Base-by-base conservation (phyloP, 768 basidiomycete genomes). In the Pilatotrama ljubarskyi region DNA sequence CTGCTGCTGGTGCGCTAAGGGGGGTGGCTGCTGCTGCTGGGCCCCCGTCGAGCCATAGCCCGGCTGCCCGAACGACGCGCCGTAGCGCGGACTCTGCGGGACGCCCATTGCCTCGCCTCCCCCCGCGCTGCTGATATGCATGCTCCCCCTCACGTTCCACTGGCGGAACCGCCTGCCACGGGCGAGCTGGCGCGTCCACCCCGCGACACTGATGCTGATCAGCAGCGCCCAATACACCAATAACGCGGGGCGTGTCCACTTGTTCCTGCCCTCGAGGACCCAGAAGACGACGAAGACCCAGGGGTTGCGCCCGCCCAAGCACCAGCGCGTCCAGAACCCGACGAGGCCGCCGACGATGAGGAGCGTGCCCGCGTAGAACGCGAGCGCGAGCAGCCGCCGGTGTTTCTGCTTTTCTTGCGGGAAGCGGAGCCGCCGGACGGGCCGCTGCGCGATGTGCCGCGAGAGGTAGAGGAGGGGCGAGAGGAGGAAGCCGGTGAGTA, bases 291-390 rank as follows among this genome's bases (percentile, higher is more conserved):
- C 84, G 91, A 91, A 97, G 2, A 92, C 68, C 90, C 91, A 96
- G 1, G 95, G 95, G 73, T 96, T 83, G 49, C 94, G 81, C 51
- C 85, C 86, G 51, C 77, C 77, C 8, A 98, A 80, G 68, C 85
- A 87, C 91, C 93, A 92, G 55, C 86, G 81, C n/a, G 90, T 87
- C 97, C 97, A 99, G 40, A 89, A 79, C 11, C 95, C 97, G 50
- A 98, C 86, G 24, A 94, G 75, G 0, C 91, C 88, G 10, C 83
- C 86, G 25, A 97, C 83, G 66, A 97, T 85, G 59, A 94, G 72
- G 40, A 87, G 72, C 2, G 90, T 78, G 29, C 93, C 93, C 26
- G 79, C 72, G 69, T 93, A 93, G 75, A 98, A 95, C 1, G 86
- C 93, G 29, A 85, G 77, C 7, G 97, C 97, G 50, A 96, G 86